Evolutionary conservation across 2,329 filamentous ascomycete genomes (phyloP).

Genomic region (Cladosporium oxysporum): DNA sequence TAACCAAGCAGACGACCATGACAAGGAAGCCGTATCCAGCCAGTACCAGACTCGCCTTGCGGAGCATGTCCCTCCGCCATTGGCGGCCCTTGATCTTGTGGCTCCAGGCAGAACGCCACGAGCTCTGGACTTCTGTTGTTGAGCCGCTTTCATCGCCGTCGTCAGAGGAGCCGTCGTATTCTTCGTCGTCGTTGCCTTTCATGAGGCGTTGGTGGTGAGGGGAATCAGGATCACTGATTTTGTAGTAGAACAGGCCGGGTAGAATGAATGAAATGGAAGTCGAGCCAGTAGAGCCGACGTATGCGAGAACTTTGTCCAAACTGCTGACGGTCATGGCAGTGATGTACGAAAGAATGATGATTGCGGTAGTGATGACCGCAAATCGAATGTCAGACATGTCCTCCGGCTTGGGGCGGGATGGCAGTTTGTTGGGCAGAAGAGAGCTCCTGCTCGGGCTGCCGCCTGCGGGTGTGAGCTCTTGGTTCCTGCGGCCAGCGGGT

Average conservation of each 20-base stretch:
- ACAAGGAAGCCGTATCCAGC: conserved; percentile 82
- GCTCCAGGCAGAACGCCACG: conserved; percentile 51
- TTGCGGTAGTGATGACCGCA: conserved; percentile 80
- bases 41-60: conserved; percentile 72
- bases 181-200: conserved; percentile 89
- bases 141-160: conserved; percentile 48
- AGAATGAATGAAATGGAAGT: conserved; percentile 97
- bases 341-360: conserved; percentile 81
- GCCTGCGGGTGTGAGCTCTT: conserved; percentile 32
- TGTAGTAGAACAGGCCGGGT: conserved; percentile 96
- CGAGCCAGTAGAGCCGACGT: conserved; percentile 90
- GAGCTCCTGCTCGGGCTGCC: conserved; percentile 34
- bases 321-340: conserved; percentile 89
- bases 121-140: conserved; percentile 49
- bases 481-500: conserved; percentile 46
- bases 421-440: conserved; percentile 31
- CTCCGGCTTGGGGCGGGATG: conserved; percentile 37
- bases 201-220: conserved; percentile 80
- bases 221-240: conserved; percentile 89
- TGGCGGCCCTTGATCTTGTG: conserved; percentile 47
- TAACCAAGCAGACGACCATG: conserved; percentile 83
- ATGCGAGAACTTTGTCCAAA: conserved; percentile 87
- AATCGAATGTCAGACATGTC: conserved; percentile 86
- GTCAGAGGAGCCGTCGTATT: conserved; percentile 57
- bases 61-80: conserved; percentile 64